These are phyloP conservation scores for Yamadazyma dendronema DNA, from an alignment of 1,139 yeast species.

Conservation along the genomic window DNA sequence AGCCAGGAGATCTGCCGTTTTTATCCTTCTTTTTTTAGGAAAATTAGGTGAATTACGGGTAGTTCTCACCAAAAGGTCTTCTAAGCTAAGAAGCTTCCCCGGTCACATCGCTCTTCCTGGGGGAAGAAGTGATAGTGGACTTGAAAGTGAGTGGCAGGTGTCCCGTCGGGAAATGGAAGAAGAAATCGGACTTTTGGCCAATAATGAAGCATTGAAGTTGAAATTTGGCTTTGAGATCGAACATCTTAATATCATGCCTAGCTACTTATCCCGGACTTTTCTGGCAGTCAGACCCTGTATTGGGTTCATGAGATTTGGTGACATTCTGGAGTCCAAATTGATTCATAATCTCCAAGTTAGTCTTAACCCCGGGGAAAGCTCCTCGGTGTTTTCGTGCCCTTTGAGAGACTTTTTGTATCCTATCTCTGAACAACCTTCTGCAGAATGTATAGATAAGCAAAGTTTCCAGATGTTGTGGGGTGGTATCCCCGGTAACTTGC, in stretches of 20 bases:
- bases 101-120: slow-evolving; percentile 93
- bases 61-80: slow-evolving; percentile 72
- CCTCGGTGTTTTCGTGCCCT: slow-evolving; percentile 69
- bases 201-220: slow-evolving; percentile 41
- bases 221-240: slow-evolving; percentile 56
- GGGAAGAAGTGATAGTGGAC: slow-evolving; percentile 70
- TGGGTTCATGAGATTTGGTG: slow-evolving; percentile 51
- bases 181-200: slow-evolving; percentile 72
- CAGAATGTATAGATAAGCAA: slow-evolving; percentile 47
- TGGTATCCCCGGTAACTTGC: slow-evolving; percentile 62
- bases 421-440: slow-evolving; percentile 23
- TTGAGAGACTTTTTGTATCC: slow-evolving; percentile 58
- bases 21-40: slow-evolving; percentile 70
- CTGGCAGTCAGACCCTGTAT: slow-evolving; percentile 82
- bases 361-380: slow-evolving; percentile 71
- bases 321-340: slow-evolving; percentile 19
- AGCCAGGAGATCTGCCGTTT: slow-evolving; percentile 72
- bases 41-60: slow-evolving; percentile 72
- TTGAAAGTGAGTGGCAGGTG: slow-evolving; percentile 68
- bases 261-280: slow-evolving; percentile 75
- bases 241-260: slow-evolving; percentile 61
- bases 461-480: slow-evolving; percentile 58
- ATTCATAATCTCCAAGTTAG: slow-evolving; percentile 34
- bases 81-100: slow-evolving; percentile 66
- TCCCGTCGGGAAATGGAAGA: slow-evolving; percentile 83